A percentile compares a stretch with the other conserved stretches of the same genome.
These are phyloP conservation scores for Dioszegia aurantiaca DNA, from an alignment of 768 basidiomycete genomes.

Conservation along the genomic window DNA sequence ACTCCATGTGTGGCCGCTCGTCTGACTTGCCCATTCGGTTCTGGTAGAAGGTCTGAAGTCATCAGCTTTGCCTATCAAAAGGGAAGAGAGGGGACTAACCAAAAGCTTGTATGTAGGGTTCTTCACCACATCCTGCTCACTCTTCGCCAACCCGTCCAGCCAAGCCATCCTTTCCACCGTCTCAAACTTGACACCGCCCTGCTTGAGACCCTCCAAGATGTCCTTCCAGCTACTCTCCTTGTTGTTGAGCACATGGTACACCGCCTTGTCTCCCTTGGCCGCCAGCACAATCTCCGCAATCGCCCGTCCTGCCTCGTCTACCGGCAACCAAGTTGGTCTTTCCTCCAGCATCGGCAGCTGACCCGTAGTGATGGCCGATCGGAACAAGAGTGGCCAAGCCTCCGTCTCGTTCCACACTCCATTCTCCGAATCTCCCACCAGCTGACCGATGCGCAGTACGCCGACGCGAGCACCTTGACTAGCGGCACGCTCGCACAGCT, in stretches of 20 bases:
- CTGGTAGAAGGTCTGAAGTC: constrained; percentile 52
- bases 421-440: constrained; percentile 58
- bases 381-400: constrained; percentile 57
- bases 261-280: constrained; percentile 20
- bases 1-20: constrained; percentile 52
- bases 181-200: constrained; percentile 55
- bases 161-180: constrained; percentile 53
- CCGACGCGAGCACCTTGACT: constrained; percentile 47
- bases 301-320: constrained; percentile 58
- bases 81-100: constrained; percentile 22
- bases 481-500: constrained; percentile 55
- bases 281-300: constrained; percentile 56
- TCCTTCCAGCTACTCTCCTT: constrained; percentile 53
- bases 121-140: constrained; percentile 52
- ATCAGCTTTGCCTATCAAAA: not conserved
- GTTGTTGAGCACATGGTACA: constrained; percentile 55
- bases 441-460: constrained; percentile 59
- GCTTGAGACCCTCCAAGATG: constrained; percentile 54
- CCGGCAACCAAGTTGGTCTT: constrained; percentile 59
- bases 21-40: constrained; percentile 46
- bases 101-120: constrained; percentile 58
- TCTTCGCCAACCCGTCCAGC: constrained; percentile 53
- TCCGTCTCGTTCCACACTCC: constrained; percentile 62
- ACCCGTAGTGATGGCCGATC: constrained; percentile 53
- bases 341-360: constrained; percentile 50